Evolutionary conservation across 345 rosid genomes (phyloP), one percentile per base, ranked within the genome.

Genomic region (Zanthoxylum bungeanum): DNA sequence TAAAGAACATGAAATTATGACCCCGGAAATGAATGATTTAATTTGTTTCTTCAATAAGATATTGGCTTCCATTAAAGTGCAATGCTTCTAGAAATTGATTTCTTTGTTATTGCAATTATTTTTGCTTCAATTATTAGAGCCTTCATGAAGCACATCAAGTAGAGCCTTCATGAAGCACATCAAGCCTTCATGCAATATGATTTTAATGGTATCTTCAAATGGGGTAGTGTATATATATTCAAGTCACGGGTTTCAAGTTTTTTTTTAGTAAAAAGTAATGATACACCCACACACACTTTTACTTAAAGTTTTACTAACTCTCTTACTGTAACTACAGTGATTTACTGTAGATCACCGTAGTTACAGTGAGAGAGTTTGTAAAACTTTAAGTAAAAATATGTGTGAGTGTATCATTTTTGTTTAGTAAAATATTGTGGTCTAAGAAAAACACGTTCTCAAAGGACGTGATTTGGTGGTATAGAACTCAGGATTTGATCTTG

Each of bases 211-310:
- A 46, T 56, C 27, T 27, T 70, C 19, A 3, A 28, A 17, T n/a
- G 30, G 9, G 58, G 55, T 69, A 14, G n/a, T n/a, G 52, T 9
- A 0, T 7, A 42, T 12, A 24, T 2, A 69, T 31, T 57, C 55
- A 40, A 69, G 57, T 69, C 73, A 70, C 73, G 65, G 73, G 73
- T 58, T 55, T 58, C 73, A 42, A 69, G 73, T 58, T 69, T 42
- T 28, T 17, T 14, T n/a, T n/a, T n/a, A n/a, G n/a, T n/a, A n/a
- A n/a, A n/a, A n/a, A n/a, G n/a, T n/a, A n/a, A n/a, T n/a, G n/a
- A n/a, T n/a, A n/a, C n/a, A n/a, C n/a, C n/a, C n/a, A n/a, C n/a
- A n/a, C n/a, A n/a, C n/a, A n/a, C n/a, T n/a, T n/a, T n/a, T n/a
- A n/a, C n/a, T n/a, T n/a, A n/a, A n/a, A n/a, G n/a, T n/a, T n/a